Percentiles rank a stretch among this genome's conserved stretches.
Conservation (phyloP, 768 basidiomycete species). For the Pisolithus albus region DNA sequence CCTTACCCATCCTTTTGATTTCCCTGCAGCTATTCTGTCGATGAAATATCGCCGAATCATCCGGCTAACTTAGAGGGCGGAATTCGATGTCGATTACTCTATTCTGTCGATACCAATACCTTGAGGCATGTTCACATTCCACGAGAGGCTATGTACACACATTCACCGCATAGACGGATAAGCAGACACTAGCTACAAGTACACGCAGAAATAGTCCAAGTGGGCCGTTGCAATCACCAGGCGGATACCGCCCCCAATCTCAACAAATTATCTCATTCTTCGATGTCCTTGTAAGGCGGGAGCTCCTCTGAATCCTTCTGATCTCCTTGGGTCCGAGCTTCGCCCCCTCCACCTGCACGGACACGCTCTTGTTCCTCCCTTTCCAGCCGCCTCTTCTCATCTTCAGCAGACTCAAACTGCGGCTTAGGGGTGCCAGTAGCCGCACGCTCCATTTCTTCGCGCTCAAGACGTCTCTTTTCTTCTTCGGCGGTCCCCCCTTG, state of each 20-base stretch:
- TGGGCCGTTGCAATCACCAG: background rate
- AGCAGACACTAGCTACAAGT: background rate
- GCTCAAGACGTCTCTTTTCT: conserved; percentile 56
- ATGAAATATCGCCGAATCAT: conserved; percentile 47
- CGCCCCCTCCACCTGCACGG: conserved; percentile 17
- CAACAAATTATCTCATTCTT: conserved; percentile 7
- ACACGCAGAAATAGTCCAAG: background rate
- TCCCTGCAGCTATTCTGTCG: conserved; percentile 44
- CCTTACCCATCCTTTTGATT: background rate
- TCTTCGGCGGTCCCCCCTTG: conserved; percentile 52
- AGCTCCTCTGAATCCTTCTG: conserved; percentile 30
- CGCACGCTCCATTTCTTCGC: conserved; percentile 46
- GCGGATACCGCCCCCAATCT: background rate
- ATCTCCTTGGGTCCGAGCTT: conserved; percentile 18
- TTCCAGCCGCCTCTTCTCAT: conserved; percentile 60
- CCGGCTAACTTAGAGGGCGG: conserved; percentile 19
- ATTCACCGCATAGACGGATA: background rate
- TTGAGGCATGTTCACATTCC: background rate
- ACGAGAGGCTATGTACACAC: too few relatives aligned
- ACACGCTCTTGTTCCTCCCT: conserved; percentile 61
- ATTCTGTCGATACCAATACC: conserved; percentile 29
- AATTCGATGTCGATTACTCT: conserved; percentile 31
- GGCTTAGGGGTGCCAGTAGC: conserved; percentile 13
- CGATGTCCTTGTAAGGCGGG: conserved; percentile 40
- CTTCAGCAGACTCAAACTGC: conserved; percentile 44